Evolutionary conservation across 805 yeast genomes (phyloP), one percentile per base, ranked within the genome.

Genomic region (Kazachstania kunashirensis): DNA sequence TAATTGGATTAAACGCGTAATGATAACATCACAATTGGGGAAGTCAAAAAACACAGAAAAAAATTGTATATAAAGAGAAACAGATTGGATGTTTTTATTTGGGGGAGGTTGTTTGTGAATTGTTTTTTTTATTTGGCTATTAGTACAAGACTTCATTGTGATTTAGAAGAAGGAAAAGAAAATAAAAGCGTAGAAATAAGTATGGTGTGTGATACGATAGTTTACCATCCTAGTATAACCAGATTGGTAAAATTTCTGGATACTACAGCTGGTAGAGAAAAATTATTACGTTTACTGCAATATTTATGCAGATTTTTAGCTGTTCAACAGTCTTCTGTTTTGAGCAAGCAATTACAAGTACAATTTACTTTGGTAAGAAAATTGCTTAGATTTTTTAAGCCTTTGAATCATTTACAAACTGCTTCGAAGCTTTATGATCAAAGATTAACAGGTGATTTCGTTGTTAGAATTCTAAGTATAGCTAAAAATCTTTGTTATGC

Each of bases 341-440:
- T 71, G 41, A 69, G 76, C 55, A 71, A 70, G 47, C 65, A 69
- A 16, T 58, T 85, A 43, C 83, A 79, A 61, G 56, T 55, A 31
- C 76, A 80, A 45, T 70, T 84, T 21, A 71, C 84, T 2, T 58
- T 79, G 41, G 69, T 84, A 44, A 77, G 97, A 58, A 89, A 89
- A 65, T 78, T 86, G 16, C 63, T 88, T 66, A 74, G 96, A 52
- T 76, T 80, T 52, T 73, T 85, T 44, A 88, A 86, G 62, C 94
- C 94, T 1, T 63, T 88, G 50, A 69, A 68, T 49, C 85, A 80
- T 55, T 53, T 83, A 37, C 76, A 77, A 49, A 70, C 74, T n/a
- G 83, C 88, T 4, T 67, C 81, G 2, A 68, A 71, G 44, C 71
- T 83, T 11, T 71, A 66, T 49, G 83, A 77, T 53, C 77, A 84